phyloP scores from a whole-genome alignment of 345 rosid species.

The Acer negundo region DNA sequence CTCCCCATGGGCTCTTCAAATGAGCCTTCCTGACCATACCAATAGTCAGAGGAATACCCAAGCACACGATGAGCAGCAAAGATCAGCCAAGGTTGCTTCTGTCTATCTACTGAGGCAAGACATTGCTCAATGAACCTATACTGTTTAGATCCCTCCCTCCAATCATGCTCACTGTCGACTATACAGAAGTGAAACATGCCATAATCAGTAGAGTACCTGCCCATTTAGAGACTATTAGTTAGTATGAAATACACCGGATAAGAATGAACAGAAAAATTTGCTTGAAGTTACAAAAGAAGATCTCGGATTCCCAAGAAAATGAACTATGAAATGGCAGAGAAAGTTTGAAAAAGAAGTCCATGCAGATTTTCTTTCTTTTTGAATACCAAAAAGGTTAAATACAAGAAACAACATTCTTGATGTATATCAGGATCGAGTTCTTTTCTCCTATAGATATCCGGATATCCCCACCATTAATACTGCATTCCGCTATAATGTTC shows the following conservation, averaged over 20 bases:
- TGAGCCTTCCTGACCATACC: slow-evolving; percentile 59
- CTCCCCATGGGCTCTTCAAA: slow-evolving; percentile 66
- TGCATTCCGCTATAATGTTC: not conserved
- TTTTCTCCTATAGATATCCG: not conserved
- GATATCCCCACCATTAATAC: not conserved
- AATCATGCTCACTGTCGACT: slow-evolving; percentile 75
- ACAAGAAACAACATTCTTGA: not conserved
- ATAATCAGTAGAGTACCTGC: slow-evolving; percentile 71
- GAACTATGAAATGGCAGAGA: not conserved
- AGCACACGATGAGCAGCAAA: slow-evolving; percentile 69
- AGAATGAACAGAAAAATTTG: not conserved
- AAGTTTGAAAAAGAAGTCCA: not conserved
- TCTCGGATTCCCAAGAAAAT: not conserved
- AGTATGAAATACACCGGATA: not conserved
- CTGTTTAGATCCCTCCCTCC: slow-evolving; percentile 75
- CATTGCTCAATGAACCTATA: slow-evolving; percentile 62
- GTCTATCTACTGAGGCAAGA: slow-evolving; percentile 64
- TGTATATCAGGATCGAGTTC: not conserved
- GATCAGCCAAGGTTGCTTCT: slow-evolving; percentile 72
- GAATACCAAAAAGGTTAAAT: not conserved
- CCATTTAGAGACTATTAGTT: not conserved
- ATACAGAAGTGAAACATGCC: slow-evolving; percentile 78
- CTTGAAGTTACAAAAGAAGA: not conserved
- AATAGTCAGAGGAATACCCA: slow-evolving; percentile 59
- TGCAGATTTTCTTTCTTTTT: not conserved